Conservation (phyloP, 345 rosid genomes). For the Microcos paniculata region DNA sequence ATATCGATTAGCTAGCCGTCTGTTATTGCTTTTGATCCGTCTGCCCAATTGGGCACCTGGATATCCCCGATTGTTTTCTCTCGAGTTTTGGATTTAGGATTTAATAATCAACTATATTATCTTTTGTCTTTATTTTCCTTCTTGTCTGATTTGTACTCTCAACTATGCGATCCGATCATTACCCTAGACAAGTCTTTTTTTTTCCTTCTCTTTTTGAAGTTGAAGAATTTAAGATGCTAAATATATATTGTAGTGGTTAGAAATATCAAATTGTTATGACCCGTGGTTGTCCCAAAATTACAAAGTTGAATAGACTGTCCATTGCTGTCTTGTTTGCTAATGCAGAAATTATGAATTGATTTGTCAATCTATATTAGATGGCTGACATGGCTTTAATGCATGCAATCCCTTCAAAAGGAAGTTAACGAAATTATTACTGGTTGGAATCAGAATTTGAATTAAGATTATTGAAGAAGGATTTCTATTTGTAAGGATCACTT, state of each 20-base stretch:
- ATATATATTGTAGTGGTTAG: not conserved
- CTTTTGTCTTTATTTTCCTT: not conserved
- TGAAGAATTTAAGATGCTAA: not conserved
- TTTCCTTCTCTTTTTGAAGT: not conserved
- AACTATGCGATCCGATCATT: not conserved
- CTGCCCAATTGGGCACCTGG: not conserved
- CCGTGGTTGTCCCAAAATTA: not conserved
- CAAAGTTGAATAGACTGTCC: not conserved
- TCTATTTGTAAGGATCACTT: not conserved
- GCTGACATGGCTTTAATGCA: not conserved
- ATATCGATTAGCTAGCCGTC: not conserved
- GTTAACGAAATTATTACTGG: not conserved
- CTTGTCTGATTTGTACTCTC: not conserved
- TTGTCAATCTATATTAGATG: not conserved
- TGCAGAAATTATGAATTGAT: not conserved
- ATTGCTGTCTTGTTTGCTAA: constrained; percentile 1
- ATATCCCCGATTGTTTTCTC: not conserved
- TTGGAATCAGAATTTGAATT: not conserved
- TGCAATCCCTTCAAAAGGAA: not conserved
- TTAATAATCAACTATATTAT: not conserved
- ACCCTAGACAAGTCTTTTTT: not conserved
- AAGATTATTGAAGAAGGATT: not conserved
- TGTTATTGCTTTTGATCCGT: not conserved
- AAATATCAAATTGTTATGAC: not conserved
- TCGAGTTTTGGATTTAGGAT: not conserved